These are phyloP conservation scores for Pyracantha coccinea DNA, from an alignment of 331 rosid genomes.

Conservation along the genomic window DNA sequence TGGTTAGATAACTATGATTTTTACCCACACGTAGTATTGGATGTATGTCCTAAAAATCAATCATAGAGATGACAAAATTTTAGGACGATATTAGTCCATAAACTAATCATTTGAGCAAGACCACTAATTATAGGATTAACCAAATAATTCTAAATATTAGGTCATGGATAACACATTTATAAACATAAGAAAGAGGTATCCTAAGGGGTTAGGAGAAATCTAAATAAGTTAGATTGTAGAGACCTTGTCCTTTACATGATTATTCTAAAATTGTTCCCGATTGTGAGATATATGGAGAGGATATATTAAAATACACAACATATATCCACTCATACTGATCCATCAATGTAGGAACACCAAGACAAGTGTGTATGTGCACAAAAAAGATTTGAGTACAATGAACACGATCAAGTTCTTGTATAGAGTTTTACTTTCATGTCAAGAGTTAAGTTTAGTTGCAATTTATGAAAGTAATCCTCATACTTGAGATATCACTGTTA, in stretches of 20 bases:
- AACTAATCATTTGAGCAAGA: too few species aligned
- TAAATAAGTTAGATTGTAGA: too few species aligned
- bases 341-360: background rate
- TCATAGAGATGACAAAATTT: background rate
- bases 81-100: too few species aligned
- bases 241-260: too few species aligned
- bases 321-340: too few species aligned
- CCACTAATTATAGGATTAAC: background rate
- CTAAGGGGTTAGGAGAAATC: too few species aligned
- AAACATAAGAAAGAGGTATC: too few species aligned
- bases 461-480: background rate
- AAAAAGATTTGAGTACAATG: background rate
- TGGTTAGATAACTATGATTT: background rate
- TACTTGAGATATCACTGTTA: background rate
- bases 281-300: too few species aligned
- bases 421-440: background rate
- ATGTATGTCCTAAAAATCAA: background rate
- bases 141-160: background rate
- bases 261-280: too few species aligned
- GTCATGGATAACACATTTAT: too few species aligned
- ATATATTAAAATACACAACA: too few species aligned
- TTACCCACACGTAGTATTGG: background rate
- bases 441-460: background rate
- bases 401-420: background rate
- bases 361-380: background rate